Conservation (phyloP, 2,329 filamentous ascomycete species). For the Exophiala sp. region DNA sequence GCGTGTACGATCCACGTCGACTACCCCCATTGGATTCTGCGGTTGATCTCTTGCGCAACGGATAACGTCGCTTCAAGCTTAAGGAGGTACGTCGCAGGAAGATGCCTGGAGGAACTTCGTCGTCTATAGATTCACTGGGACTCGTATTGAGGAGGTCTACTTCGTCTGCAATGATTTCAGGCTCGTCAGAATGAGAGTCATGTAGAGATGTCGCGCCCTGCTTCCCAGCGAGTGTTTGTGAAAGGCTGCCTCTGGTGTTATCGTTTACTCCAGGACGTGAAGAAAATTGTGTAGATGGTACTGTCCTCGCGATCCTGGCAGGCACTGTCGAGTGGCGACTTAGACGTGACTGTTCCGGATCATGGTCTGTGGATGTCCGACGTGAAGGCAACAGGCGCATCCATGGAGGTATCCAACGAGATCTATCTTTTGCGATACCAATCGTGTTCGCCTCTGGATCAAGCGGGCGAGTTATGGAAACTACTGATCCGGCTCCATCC, state of each 20-base stretch:
- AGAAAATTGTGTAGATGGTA: too few species aligned
- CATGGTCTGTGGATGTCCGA: background rate
- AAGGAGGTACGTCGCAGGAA: background rate
- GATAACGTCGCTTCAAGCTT: background rate
- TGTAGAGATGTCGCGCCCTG: too few species aligned
- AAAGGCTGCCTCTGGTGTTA: too few species aligned
- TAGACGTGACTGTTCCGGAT: background rate
- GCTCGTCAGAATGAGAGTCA: too few species aligned
- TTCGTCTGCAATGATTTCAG: too few species aligned
- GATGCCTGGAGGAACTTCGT: background rate
- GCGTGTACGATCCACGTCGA: background rate
- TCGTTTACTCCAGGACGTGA: too few species aligned
- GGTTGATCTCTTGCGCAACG: background rate
- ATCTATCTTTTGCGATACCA: background rate
- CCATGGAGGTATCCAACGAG: constrained; percentile 16
- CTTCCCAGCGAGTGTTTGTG: too few species aligned
- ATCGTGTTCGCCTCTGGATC: constrained; percentile 9
- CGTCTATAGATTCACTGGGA: background rate
- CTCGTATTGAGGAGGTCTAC: too few species aligned
- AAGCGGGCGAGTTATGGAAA: constrained; percentile 16
- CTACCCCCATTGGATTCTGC: background rate
- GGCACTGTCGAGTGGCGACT: background rate
- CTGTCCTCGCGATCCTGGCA: background rate
- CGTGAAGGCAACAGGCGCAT: constrained; percentile 20
- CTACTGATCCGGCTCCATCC: constrained; percentile 1